These are phyloP conservation scores for Clarireedia paspali DNA, from an alignment of 2,329 filamentous ascomycete species.

Conservation along the genomic window DNA sequence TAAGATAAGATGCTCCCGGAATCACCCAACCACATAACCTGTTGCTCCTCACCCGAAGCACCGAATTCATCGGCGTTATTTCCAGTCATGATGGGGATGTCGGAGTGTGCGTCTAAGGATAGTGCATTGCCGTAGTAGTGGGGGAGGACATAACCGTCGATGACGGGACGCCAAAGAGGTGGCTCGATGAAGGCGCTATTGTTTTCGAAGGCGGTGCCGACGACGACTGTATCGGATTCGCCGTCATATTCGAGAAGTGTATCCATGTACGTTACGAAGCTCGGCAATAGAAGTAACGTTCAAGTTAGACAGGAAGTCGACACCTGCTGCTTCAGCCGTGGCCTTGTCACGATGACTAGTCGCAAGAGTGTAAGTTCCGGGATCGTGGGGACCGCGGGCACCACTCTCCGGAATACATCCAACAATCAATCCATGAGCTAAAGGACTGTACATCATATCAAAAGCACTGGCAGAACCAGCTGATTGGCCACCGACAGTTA, in stretches of 20 bases:
- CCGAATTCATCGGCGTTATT: slow-evolving; percentile 27
- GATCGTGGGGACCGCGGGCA: slow-evolving; percentile 27
- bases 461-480: slow-evolving; percentile 40
- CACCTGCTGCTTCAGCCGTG: slow-evolving; percentile 17
- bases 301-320: slow-evolving; percentile 14
- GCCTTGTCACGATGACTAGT: slow-evolving; percentile 22
- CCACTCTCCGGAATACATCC: slow-evolving; percentile 30
- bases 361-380: slow-evolving; percentile 23
- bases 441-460: slow-evolving; percentile 24
- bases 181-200: slow-evolving; percentile 14
- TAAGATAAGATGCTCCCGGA: neutral
- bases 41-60: neutral
- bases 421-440: slow-evolving; percentile 20
- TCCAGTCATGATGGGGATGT: slow-evolving; percentile 28
- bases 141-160: slow-evolving; percentile 27
- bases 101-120: slow-evolving; percentile 13
- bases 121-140: slow-evolving; percentile 21
- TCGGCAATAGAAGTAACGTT: slow-evolving; percentile 21
- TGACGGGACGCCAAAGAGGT: slow-evolving; percentile 25
- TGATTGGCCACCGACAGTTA: slow-evolving; percentile 59
- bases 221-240: slow-evolving; percentile 20
- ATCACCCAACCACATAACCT: neutral
- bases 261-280: slow-evolving; percentile 15
- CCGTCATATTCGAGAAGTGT: slow-evolving; percentile 14
- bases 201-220: slow-evolving; percentile 22